Percentiles rank a stretch among this genome's conserved stretches.
Evolutionary conservation across 1,284 basidiomycete species (phyloP).

Genomic region (Ceratobasidium sp.): DNA sequence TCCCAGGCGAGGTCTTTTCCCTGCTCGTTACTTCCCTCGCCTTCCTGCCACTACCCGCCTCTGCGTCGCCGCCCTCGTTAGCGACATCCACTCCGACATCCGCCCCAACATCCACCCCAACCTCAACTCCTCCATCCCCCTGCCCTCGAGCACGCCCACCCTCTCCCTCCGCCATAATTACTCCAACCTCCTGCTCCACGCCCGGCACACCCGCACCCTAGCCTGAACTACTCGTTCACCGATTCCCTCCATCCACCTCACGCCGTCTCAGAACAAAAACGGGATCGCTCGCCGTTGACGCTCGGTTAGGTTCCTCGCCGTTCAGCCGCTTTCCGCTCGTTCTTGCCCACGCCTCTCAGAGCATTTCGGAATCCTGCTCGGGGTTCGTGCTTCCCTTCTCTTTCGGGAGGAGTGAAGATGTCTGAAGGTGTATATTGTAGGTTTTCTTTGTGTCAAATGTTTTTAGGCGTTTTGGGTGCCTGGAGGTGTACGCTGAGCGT

Average conservation of each 20-base stretch:
- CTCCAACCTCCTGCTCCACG: slow-evolving; percentile 79
- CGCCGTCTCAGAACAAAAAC: too few relatives aligned
- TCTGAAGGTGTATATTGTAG: slow-evolving; percentile 81
- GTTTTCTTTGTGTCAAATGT: slow-evolving; percentile 91
- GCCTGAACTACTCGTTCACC: slow-evolving; percentile 50
- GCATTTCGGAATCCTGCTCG: slow-evolving; percentile 79
- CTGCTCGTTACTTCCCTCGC: slow-evolving; percentile 49
- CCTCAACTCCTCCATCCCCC: slow-evolving; percentile 64
- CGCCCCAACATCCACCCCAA: slow-evolving; percentile 54
- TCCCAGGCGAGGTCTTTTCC: slow-evolving; percentile 63
- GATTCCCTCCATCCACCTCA: slow-evolving; percentile 14
- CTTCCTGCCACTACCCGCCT: slow-evolving; percentile 46
- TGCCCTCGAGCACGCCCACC: slow-evolving; percentile 60
- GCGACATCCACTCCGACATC: slow-evolving; percentile 52
- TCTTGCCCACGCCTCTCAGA: slow-evolving; percentile 87
- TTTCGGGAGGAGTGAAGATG: slow-evolving; percentile 56
- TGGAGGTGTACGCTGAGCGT: slow-evolving; percentile 72
- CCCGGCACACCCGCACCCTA: slow-evolving; percentile 59
- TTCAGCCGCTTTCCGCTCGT: slow-evolving; percentile 94
- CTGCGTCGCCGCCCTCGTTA: slow-evolving; percentile 48
- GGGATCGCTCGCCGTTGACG: slow-evolving; percentile 12
- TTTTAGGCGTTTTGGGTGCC: slow-evolving; percentile 89
- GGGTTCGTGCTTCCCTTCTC: slow-evolving; percentile 22
- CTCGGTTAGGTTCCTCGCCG: slow-evolving; percentile 73
- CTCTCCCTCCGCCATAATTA: slow-evolving; percentile 81